A percentile compares a stretch with the other conserved stretches of the same genome.
phyloP scores from a whole-genome alignment of 2,329 filamentous ascomycete genomes.

The Cryphonectria carpinicola region DNA sequence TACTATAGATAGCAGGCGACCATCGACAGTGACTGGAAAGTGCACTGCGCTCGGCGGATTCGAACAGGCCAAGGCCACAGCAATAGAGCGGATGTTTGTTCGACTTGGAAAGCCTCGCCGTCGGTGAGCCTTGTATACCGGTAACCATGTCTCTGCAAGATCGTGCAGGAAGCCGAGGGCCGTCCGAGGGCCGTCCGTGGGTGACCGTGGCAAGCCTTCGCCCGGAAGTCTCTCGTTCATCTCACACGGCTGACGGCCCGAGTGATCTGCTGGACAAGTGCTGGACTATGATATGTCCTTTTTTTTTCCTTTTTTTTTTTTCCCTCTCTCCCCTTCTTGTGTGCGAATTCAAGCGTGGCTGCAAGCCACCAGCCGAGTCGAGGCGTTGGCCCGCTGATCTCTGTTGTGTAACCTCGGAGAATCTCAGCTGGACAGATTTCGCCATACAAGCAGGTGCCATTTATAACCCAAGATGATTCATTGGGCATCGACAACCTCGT shows the following conservation, averaged over 20 bases:
- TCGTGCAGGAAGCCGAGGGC: constrained; percentile 7
- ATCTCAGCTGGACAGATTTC: not conserved
- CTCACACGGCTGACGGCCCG: constrained; percentile 1
- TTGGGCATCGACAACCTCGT: constrained; percentile 4
- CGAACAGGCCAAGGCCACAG: not conserved
- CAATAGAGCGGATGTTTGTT: not conserved
- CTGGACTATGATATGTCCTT: not conserved
- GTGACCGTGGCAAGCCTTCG: not conserved
- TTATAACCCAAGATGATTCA: not conserved
- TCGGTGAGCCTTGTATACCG: not conserved
- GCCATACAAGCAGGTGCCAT: not conserved
- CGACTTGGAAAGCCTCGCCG: not conserved
- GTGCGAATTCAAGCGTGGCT: not conserved
- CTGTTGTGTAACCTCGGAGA: not conserved
- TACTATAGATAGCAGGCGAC: constrained; percentile 3
- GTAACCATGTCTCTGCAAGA: constrained; percentile 3
- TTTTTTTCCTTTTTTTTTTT: no score
- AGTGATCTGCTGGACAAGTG: not conserved
- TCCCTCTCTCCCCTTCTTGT: no score
- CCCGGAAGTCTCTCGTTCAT: not conserved
- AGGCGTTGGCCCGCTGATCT: not conserved
- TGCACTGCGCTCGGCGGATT: not conserved
- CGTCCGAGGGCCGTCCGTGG: not conserved
- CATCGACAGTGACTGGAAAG: not conserved
- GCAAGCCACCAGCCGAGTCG: not conserved